Base-by-base conservation (phyloP, 1,284 basidiomycete species). In the Leccinum fuscescens region DNA sequence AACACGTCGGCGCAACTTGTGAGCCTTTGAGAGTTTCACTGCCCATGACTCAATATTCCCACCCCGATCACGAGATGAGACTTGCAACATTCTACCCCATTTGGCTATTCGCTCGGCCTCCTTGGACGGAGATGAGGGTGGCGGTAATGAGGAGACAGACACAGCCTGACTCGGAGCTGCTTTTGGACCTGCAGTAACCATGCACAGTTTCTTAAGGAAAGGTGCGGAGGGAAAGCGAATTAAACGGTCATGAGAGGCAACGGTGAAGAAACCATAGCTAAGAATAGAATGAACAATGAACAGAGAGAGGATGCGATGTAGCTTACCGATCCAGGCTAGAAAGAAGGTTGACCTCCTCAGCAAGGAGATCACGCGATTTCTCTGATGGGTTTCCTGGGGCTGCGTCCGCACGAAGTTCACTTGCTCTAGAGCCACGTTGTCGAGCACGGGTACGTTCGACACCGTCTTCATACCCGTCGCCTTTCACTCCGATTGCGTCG, bases 371-470 rank as follows among this genome's bases (percentile, higher is more conserved):
- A 53, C 78, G 81, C 63, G 76, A 80, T 76, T 85, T 89, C 73
- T 86, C 87, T 6, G 69, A 73, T 17, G 78, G 80, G 66, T 84
- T 80, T 11, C 79, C 83, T 9, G 89, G 68, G 3, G 86, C 85
- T 54, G 78, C 77, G 52, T 78, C 79, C 1, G 84, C 84, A 61
- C 80, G 78, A 49, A 84, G 68, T 63, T 86, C 86, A 70, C 83
- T 87, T 20, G 78, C 79, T 65, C 84, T 78, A 69, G 82, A 88
- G 27, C 73, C 75, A 52, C 86, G 85, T 54, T 89, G 78, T 55
- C 90, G 84, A n/a, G 93, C 93, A 59, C 94, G 83, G n/a, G 94
- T 97, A 46, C 93, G 85, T 77, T 97, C 94, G 14, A 94, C 82
- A 39, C 94, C 94, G 66, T 96, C 93, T 66, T 91, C 90, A 76